A percentile compares a stretch with the other conserved stretches of the same genome.
Evolutionary conservation across 1,284 basidiomycete species (phyloP).

Genomic region (Papiliotrema flavescens): DNA sequence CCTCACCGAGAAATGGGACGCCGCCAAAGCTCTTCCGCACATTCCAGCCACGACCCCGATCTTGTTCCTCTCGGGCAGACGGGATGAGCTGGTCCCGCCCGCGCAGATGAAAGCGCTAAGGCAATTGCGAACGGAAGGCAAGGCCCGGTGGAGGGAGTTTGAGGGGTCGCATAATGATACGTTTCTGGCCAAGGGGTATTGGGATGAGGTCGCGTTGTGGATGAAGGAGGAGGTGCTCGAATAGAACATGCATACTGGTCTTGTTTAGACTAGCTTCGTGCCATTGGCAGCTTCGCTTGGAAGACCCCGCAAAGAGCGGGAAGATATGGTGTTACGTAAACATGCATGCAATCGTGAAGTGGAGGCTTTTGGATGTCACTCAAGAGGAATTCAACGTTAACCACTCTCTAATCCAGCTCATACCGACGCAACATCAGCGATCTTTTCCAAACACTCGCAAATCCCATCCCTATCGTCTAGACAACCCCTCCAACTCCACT

Average conservation of each 20-base stretch:
- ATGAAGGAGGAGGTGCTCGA: slow-evolving; percentile 45
- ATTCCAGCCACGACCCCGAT: slow-evolving; percentile 71
- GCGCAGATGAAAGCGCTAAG: slow-evolving; percentile 73
- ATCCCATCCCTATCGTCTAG: neutral
- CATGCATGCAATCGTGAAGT: too few relatives aligned
- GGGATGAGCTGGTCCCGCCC: slow-evolving; percentile 80
- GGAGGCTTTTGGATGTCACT: too few relatives aligned
- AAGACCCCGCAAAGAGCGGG: too few relatives aligned
- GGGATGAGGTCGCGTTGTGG: slow-evolving; percentile 61
- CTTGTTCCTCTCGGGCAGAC: slow-evolving; percentile 74
- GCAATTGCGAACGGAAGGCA: slow-evolving; percentile 53
- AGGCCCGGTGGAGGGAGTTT: slow-evolving; percentile 58
- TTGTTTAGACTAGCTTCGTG: neutral
- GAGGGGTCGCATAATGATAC: slow-evolving; percentile 72
- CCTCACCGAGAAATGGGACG: slow-evolving; percentile 74
- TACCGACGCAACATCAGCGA: too few relatives aligned
- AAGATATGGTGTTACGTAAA: too few relatives aligned
- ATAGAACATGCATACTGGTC: too few relatives aligned
- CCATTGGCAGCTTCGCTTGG: neutral
- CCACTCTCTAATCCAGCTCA: too few relatives aligned
- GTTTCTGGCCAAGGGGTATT: slow-evolving; percentile 63
- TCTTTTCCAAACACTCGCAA: too few relatives aligned
- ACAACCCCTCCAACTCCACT: neutral
- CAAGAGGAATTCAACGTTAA: too few relatives aligned
- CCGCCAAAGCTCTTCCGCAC: slow-evolving; percentile 62